Evolutionary conservation across 768 basidiomycete genomes (phyloP).

Genomic region (Mycena crocata): DNA sequence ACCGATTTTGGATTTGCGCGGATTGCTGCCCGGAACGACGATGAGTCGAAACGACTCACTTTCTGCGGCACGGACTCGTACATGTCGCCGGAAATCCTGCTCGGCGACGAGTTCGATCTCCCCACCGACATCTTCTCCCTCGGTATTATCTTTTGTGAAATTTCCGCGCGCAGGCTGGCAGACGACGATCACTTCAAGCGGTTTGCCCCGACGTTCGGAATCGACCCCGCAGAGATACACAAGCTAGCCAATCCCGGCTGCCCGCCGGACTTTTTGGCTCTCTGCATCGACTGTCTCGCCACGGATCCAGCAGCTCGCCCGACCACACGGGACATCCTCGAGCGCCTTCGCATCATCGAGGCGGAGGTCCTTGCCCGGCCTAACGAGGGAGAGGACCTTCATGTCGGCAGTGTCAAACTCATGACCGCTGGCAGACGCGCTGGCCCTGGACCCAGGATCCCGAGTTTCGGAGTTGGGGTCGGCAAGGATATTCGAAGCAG

Average conservation of each 20-base stretch:
- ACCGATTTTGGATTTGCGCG: constrained; percentile 99
- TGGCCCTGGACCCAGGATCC: constrained; percentile 75
- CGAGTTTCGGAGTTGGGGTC: constrained; percentile 84
- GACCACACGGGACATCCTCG: constrained; percentile 81
- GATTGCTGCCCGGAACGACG: constrained; percentile 91
- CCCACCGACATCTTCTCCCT: constrained; percentile 96
- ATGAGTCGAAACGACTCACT: constrained; percentile 87
- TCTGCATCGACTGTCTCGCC: constrained; percentile 83
- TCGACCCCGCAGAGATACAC: constrained; percentile 81
- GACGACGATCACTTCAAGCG: constrained; percentile 86
- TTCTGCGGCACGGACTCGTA: constrained; percentile 94
- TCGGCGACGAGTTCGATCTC: constrained; percentile 92
- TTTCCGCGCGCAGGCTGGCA: constrained; percentile 85
- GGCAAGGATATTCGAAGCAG: constrained; percentile 66
- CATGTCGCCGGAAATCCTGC: constrained; percentile 96
- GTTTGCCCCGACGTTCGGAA: constrained; percentile 79
- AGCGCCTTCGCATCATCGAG: constrained; percentile 83
- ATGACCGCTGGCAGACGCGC: constrained; percentile 76
- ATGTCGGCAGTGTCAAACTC: constrained; percentile 89
- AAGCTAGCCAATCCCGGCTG: constrained; percentile 77
- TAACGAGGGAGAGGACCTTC: constrained; percentile 72
- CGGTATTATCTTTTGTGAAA: constrained; percentile 94
- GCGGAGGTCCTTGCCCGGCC: constrained; percentile 80
- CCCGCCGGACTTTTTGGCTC: constrained; percentile 79
- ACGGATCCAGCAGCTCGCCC: constrained; percentile 78